A percentile compares a stretch with the other conserved stretches of the same genome.
phyloP scores from a whole-genome alignment of 768 basidiomycete genomes.

The Rhodotorula graminis region DNA sequence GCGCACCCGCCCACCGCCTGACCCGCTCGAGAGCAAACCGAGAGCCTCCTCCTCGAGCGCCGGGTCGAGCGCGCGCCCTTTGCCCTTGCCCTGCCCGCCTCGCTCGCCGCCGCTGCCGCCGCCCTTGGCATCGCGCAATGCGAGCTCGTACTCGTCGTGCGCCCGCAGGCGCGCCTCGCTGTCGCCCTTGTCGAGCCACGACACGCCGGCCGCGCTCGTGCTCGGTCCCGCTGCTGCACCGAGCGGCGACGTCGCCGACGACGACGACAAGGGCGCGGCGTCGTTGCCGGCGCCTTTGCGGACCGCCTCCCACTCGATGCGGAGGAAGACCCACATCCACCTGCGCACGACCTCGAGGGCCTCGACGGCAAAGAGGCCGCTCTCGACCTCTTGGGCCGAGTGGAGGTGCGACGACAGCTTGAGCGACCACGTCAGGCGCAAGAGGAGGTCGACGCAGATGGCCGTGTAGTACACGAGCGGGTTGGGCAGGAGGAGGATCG shows the following conservation, averaged over 20 bases:
- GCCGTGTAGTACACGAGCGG: constrained; percentile 72
- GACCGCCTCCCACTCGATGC: constrained; percentile 93
- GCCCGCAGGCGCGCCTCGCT: constrained; percentile 18
- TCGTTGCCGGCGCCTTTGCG: constrained; percentile 51
- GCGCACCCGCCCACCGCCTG: no score
- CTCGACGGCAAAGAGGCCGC: constrained; percentile 83
- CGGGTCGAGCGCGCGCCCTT: background rate
- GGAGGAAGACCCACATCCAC: constrained; percentile 98
- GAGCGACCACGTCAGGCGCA: constrained; percentile 90
- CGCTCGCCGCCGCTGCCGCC: background rate
- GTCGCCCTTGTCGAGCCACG: constrained; percentile 24
- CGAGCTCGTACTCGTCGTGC: constrained; percentile 29
- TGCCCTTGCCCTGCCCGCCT: background rate
- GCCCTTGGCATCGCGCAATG: background rate
- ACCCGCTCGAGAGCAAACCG: background rate
- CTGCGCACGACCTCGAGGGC: constrained; percentile 78
- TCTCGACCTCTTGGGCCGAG: constrained; percentile 67
- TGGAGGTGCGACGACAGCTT: constrained; percentile 84
- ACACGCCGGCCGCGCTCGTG: background rate
- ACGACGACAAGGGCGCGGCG: no score
- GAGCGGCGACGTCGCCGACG: background rate
- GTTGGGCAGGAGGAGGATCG: constrained; percentile 70
- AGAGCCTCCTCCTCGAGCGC: background rate
- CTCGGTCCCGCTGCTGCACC: no score
- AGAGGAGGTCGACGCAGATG: constrained; percentile 73